Evolutionary conservation across 352 stramenopile genomes (phyloP), one percentile per base, ranked within the genome.

Genomic region (Phytophthora tubulina): DNA sequence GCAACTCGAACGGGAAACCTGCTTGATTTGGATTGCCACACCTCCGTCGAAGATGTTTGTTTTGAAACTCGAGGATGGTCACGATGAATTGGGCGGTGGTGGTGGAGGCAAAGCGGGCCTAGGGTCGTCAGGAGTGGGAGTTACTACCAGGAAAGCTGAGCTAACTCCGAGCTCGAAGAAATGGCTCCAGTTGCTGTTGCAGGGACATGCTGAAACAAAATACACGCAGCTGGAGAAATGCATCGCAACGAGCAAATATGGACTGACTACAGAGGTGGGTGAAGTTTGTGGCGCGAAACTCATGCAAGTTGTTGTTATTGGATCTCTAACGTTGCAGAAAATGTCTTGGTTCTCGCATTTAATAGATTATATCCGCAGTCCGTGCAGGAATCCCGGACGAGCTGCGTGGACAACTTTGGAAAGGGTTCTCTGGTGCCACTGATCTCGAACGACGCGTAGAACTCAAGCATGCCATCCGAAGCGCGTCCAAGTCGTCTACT

Each of bases 21-120:
- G 86, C 54, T 71, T 95, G 21, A 81, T 95, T 17, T 95, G 88
- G 88, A 95, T 95, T 51, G 88, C 88, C 7, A 94, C 85, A 6
- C 88, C 88, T 33, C 88, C 88, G 9, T 95, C 88, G 5, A 95
- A 95, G 42, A 91, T 94, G 86, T 95, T 94, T 58, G 85, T 94
- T 33, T 42, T 94, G 30, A 94, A 90, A 65, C 70, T 94, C 2
- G 80, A 92, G 68, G 85, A 94, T 13, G 84, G 90, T 30, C 73
- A 85, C 11, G 86, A 92, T 66, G 67, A 78, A 17, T 57, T 62
- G 11, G 62, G 62, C 9, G 33, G 55, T 14, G 74, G 73, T 36
- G 46, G 56, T 32, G 69, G 64, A 45, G 39, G 66, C 14, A 80
- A 71, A 42, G 42, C 27, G 31, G 68, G 49, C 6, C 67, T 78